Evolutionary conservation across 352 stramenopile species (phyloP).

Genomic region (Phytophthora sojae): DNA sequence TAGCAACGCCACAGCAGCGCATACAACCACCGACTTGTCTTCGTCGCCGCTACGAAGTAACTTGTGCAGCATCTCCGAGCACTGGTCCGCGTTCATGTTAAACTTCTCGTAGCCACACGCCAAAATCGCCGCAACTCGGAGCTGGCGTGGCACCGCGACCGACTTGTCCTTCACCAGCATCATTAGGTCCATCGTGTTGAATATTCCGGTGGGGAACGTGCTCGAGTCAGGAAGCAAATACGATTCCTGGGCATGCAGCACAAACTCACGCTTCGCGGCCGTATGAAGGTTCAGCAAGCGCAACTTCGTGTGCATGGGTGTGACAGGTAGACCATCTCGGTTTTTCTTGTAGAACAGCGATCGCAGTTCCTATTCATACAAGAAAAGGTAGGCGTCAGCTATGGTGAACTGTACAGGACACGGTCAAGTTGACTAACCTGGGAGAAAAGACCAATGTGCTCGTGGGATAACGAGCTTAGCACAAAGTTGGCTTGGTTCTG

Average conservation of each 20-base stretch:
- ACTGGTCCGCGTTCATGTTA: conserved; percentile 66
- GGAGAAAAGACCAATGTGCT: conserved; percentile 80
- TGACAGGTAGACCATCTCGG: conserved; percentile 46
- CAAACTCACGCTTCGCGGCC: conserved; percentile 70
- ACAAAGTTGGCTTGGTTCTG: conserved; percentile 91
- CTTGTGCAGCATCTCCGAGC: conserved; percentile 68
- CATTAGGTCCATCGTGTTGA: conserved; percentile 88
- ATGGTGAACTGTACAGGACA: background rate
- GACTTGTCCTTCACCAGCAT: conserved; percentile 85
- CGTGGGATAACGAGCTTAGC: conserved; percentile 76
- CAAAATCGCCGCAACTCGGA: conserved; percentile 79
- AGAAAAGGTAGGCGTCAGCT: background rate
- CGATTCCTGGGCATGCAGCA: conserved; percentile 68
- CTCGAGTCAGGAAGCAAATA: conserved; percentile 64
- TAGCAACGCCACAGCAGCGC: conserved; percentile 76
- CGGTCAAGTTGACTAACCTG: conserved; percentile 41
- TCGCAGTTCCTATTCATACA: conserved; percentile 60
- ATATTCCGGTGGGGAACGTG: conserved; percentile 65
- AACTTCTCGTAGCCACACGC: conserved; percentile 82
- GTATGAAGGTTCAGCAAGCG: conserved; percentile 79
- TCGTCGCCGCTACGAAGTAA: conserved; percentile 60
- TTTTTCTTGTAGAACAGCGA: conserved; percentile 78
- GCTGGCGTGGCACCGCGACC: conserved; percentile 55
- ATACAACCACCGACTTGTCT: conserved; percentile 78
- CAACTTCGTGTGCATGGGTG: conserved; percentile 78